phyloP scores from a whole-genome alignment of 495 filamentous ascomycete genomes.

The Hypomontagnella monticulosa region DNA sequence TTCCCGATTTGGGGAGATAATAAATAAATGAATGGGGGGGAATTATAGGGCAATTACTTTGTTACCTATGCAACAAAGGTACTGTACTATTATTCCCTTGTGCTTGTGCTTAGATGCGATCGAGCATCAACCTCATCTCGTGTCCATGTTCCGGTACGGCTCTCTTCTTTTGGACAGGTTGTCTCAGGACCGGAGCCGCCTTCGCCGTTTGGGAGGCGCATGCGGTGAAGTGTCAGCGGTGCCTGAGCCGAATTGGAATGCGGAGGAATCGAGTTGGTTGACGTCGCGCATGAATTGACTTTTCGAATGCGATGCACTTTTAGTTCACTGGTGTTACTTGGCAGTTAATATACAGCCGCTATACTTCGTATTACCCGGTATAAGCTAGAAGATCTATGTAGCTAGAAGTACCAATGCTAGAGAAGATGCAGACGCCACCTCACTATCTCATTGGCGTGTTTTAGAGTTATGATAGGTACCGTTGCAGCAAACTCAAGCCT shows the following conservation, averaged over 20 bases:
- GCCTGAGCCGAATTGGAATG: conserved; percentile 29
- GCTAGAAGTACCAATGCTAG: not conserved
- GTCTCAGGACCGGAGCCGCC: conserved; percentile 18
- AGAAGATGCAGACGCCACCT: conserved; percentile 18
- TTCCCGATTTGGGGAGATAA: conserved; percentile 40
- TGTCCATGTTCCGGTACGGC: conserved; percentile 6
- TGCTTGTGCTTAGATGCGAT: conserved; percentile 27
- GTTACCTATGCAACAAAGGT: conserved; percentile 23
- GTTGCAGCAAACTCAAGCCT: conserved; percentile 7
- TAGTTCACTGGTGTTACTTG: not conserved
- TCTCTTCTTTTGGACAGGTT: conserved; percentile 18
- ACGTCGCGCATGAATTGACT: conserved; percentile 40
- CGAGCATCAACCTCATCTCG: conserved; percentile 34
- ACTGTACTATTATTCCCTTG: conserved; percentile 31
- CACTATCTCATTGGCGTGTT: conserved; percentile 23
- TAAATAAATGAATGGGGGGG: conserved; percentile 21
- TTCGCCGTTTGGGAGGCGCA: conserved; percentile 20
- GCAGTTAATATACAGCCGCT: not conserved
- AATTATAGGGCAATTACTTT: no score
- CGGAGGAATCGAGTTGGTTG: conserved; percentile 28
- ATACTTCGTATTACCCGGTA: not conserved
- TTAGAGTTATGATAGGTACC: conserved; percentile 9
- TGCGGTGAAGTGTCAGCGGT: conserved; percentile 10
- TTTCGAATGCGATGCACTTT: conserved; percentile 5
- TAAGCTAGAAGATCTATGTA: not conserved